Percentiles rank a stretch among this genome's conserved stretches.
Evolutionary conservation across 2,329 filamentous ascomycete species (phyloP).

Genomic region (Aspergillus latus): DNA sequence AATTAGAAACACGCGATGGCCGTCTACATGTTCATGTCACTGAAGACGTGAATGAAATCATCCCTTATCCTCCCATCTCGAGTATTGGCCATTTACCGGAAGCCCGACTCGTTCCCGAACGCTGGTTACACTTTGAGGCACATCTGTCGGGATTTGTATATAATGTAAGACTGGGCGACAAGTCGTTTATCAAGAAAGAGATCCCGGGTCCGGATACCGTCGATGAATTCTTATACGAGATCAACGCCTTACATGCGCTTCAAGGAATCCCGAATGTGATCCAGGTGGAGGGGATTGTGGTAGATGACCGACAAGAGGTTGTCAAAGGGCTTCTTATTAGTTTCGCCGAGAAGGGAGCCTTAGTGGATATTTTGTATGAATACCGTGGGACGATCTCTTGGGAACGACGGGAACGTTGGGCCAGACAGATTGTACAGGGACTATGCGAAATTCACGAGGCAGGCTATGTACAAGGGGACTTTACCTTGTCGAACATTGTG

Average conservation of each 20-base stretch:
- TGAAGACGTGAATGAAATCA: constrained; percentile 95
- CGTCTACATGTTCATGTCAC: constrained; percentile 93
- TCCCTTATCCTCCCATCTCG: constrained; percentile 73
- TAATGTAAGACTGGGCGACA: constrained; percentile 71
- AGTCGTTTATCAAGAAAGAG: constrained; percentile 89
- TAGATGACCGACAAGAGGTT: constrained; percentile 69
- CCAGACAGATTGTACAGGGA: constrained; percentile 83
- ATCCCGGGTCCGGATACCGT: constrained; percentile 94
- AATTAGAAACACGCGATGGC: constrained; percentile 83
- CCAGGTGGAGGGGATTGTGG: constrained; percentile 79
- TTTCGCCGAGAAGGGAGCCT: constrained; percentile 79
- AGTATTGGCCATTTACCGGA: constrained; percentile 69
- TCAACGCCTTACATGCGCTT: constrained; percentile 85
- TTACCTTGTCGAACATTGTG: constrained; percentile 95
- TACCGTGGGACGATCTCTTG: constrained; percentile 64
- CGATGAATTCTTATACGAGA: constrained; percentile 95
- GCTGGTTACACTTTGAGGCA: constrained; percentile 77
- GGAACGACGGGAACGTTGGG: constrained; percentile 79
- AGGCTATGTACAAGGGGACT: constrained; percentile 95
- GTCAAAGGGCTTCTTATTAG: constrained; percentile 90
- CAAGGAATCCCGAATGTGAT: constrained; percentile 75
- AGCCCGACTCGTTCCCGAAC: constrained; percentile 61
- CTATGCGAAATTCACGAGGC: constrained; percentile 91
- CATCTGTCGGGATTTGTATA: constrained; percentile 98
- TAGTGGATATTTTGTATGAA: constrained; percentile 91